Evolutionary conservation across 1,284 basidiomycete species (phyloP).

Genomic region (Ganoderma boninense): DNA sequence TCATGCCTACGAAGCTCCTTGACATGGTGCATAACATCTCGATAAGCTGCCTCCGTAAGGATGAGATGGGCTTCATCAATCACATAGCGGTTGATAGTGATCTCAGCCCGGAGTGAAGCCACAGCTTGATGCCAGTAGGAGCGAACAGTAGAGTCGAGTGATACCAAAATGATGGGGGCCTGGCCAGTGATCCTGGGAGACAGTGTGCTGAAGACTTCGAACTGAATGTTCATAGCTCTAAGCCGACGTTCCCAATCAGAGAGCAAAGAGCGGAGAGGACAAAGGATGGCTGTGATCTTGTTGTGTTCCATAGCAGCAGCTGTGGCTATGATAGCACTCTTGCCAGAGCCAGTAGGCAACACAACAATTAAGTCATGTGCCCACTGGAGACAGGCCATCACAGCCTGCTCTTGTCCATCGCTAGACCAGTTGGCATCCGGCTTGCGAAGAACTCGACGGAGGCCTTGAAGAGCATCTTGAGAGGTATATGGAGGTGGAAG

Average conservation of each 20-base stretch:
- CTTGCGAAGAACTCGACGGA: no score
- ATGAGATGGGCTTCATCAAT: constrained; percentile 18
- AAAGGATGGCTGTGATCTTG: constrained; percentile 16
- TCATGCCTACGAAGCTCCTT: constrained; percentile 6
- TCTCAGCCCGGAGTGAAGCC: background rate
- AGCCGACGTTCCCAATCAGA: constrained; percentile 15
- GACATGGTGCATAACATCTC: constrained; percentile 12
- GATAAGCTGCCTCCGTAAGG: constrained; percentile 13
- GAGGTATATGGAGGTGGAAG: no score
- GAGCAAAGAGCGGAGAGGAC: constrained; percentile 13
- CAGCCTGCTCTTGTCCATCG: background rate
- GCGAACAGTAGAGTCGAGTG: constrained; percentile 7
- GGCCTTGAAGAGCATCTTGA: no score
- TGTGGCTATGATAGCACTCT: constrained; percentile 15
- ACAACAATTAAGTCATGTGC: constrained; percentile 13
- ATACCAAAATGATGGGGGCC: background rate
- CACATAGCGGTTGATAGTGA: constrained; percentile 11
- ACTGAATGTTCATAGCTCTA: background rate
- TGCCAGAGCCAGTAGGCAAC: constrained; percentile 21
- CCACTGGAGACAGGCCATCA: constrained; percentile 13
- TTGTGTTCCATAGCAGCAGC: constrained; percentile 12
- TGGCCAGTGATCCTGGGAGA: constrained; percentile 11
- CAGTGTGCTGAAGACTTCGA: constrained; percentile 11
- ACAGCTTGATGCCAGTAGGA: constrained; percentile 15
- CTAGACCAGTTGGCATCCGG: no score